These are phyloP conservation scores for Speleostelium caveatum DNA, from an alignment of 78 protist genomes.

Conservation along the genomic window DNA sequence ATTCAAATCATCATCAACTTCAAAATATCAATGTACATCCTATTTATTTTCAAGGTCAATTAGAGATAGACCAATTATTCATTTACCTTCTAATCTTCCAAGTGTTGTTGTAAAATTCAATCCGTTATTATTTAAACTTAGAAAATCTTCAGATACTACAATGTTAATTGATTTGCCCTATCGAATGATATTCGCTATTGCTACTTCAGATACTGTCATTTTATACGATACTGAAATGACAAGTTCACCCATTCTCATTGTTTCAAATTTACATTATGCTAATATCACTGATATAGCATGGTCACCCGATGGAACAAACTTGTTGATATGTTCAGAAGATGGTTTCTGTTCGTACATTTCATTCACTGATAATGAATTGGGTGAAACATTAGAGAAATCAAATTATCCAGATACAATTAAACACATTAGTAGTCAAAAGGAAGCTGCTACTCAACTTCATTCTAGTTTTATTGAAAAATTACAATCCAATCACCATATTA, in stretches of 20 bases:
- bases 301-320: slow-evolving; percentile 46
- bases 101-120: slow-evolving; percentile 42
- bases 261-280: slow-evolving; percentile 68
- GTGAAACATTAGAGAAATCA: slow-evolving; percentile 8
- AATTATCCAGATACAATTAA: slow-evolving; percentile 29
- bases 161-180: slow-evolving; percentile 1
- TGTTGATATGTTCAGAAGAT: slow-evolving; percentile 52
- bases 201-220: slow-evolving; percentile 29
- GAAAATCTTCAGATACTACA: neutral
- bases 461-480: neutral
- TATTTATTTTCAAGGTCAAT: slow-evolving; percentile 67
- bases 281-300: slow-evolving; percentile 61
- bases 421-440: neutral
- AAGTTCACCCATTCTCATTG: slow-evolving; percentile 9
- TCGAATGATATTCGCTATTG: slow-evolving; percentile 65
- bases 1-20: slow-evolving; percentile 21
- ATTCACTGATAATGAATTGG: slow-evolving; percentile 30
- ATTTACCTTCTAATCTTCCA: slow-evolving; percentile 62
- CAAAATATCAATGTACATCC: slow-evolving; percentile 37
- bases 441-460: slow-evolving; percentile 15
- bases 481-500: neutral
- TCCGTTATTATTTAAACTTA: slow-evolving; percentile 33
- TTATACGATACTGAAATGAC: slow-evolving; percentile 48
- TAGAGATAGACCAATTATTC: slow-evolving; percentile 36
- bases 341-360: slow-evolving; percentile 70